Percentiles rank a stretch among this genome's conserved stretches.
These are phyloP conservation scores for Bretziella fagacearum DNA, from an alignment of 2,329 filamentous ascomycete genomes.

Conservation along the genomic window DNA sequence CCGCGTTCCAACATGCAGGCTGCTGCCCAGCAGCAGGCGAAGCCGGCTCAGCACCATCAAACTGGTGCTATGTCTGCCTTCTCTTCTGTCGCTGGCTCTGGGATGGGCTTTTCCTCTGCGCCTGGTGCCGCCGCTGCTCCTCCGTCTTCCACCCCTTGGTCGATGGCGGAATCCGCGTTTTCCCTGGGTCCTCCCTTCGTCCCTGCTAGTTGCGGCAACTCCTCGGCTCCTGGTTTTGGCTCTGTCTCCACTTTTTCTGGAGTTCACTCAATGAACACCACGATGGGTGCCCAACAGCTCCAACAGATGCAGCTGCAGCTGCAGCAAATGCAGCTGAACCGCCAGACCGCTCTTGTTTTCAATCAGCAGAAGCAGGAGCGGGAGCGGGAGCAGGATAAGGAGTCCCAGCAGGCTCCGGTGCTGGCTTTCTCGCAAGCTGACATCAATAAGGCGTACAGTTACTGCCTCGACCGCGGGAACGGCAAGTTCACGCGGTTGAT, in stretches of 20 bases:
- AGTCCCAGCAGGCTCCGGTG: background rate
- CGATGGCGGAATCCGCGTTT: background rate
- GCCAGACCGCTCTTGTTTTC: conserved; percentile 2
- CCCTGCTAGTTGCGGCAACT: background rate
- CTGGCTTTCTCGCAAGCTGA: background rate
- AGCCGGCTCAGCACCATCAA: too few relatives aligned
- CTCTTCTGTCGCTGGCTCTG: background rate
- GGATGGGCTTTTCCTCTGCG: background rate
- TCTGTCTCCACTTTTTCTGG: background rate
- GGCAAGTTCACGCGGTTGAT: conserved; percentile 38
- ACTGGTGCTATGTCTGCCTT: too few relatives aligned
- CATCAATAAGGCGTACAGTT: conserved; percentile 23
- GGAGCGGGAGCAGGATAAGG: background rate
- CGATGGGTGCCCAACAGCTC: background rate
- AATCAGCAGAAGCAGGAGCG: background rate
- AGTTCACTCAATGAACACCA: background rate
- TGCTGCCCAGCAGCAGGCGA: background rate
- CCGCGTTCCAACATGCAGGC: background rate
- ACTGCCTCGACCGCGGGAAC: conserved; percentile 37
- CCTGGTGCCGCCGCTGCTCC: background rate
- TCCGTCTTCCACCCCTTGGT: background rate
- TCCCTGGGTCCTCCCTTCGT: conserved; percentile 5
- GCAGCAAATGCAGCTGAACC: conserved; percentile 1
- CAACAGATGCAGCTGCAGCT: conserved; percentile 6
- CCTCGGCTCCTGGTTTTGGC: background rate